Conservation (phyloP, 2,329 filamentous ascomycete genomes). For the Phialocephala subalpina region DNA sequence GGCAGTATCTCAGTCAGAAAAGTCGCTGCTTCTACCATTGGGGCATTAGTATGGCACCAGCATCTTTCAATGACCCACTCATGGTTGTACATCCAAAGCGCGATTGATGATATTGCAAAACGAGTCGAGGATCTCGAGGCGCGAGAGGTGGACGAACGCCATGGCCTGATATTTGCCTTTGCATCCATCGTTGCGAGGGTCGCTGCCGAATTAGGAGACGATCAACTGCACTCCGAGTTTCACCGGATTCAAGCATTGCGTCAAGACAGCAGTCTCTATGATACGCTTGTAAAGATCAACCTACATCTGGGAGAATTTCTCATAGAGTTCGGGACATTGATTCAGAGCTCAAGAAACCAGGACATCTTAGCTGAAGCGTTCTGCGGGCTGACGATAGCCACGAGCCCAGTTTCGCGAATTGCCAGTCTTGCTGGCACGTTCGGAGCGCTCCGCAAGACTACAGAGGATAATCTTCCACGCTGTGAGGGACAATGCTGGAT, state of each 20-base stretch:
- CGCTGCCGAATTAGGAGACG: slow-evolving; percentile 53
- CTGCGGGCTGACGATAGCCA: neutral
- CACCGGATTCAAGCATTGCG: neutral
- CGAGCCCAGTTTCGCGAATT: neutral
- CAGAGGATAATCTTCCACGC: neutral
- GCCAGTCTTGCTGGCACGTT: neutral
- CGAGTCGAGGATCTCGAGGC: slow-evolving; percentile 21
- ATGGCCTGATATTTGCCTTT: slow-evolving; percentile 71
- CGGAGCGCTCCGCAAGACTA: too few relatives aligned
- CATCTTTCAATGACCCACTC: neutral
- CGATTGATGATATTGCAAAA: slow-evolving; percentile 22
- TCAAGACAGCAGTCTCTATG: neutral
- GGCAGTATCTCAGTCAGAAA: slow-evolving; percentile 77
- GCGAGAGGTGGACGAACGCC: slow-evolving; percentile 73
- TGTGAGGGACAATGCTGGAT: neutral
- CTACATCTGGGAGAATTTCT: neutral
- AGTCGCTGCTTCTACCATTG: slow-evolving; percentile 75
- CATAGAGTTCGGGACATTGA: neutral
- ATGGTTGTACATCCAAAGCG: slow-evolving; percentile 13
- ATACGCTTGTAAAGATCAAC: neutral
- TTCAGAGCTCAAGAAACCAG: neutral
- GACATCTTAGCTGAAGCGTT: neutral
- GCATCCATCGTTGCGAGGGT: slow-evolving; percentile 61
- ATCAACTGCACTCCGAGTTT: slow-evolving; percentile 19
- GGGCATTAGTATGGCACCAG: slow-evolving; percentile 54